These are phyloP conservation scores for Gossypium schwendimanii DNA, from an alignment of 441 rosid genomes.

Conservation along the genomic window DNA sequence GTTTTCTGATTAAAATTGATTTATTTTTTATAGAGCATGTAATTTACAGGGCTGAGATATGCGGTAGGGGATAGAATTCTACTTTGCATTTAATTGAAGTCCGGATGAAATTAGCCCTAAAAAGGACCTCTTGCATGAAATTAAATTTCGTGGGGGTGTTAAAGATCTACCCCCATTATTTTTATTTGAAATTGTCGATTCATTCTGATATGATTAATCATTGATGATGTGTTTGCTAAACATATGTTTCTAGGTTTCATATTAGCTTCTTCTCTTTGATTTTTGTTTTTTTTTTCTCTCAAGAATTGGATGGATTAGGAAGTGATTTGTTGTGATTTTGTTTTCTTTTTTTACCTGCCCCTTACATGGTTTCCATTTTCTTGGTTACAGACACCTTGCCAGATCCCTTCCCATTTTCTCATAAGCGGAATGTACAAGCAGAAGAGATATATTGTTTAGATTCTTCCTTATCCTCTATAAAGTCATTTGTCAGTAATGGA, in stretches of 20 bases:
- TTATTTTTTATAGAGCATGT: not conserved
- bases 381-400: constrained; percentile 24
- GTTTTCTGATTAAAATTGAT: not conserved
- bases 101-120: not conserved
- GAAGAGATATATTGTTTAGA: constrained; percentile 31
- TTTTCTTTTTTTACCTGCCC: not conserved
- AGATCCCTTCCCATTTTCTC: constrained; percentile 16
- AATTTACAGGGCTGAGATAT: not conserved
- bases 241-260: not conserved
- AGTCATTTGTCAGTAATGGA: constrained; percentile 14
- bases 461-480: constrained; percentile 11
- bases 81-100: not conserved
- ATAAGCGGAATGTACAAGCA: constrained; percentile 46
- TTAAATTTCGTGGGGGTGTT: constrained; percentile 3
- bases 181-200: not conserved
- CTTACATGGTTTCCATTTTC: constrained; percentile 8
- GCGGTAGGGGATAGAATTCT: not conserved
- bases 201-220: not conserved
- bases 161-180: not conserved
- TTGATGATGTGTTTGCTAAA: not conserved
- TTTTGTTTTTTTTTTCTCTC: not conserved
- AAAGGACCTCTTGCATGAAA: not conserved
- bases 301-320: constrained; percentile 3
- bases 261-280: too few relatives aligned
- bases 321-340: not conserved